A percentile compares a stretch with the other conserved stretches of the same genome.
phyloP scores from a whole-genome alignment of 495 filamentous ascomycete species.

The Daldinia loculata region DNA sequence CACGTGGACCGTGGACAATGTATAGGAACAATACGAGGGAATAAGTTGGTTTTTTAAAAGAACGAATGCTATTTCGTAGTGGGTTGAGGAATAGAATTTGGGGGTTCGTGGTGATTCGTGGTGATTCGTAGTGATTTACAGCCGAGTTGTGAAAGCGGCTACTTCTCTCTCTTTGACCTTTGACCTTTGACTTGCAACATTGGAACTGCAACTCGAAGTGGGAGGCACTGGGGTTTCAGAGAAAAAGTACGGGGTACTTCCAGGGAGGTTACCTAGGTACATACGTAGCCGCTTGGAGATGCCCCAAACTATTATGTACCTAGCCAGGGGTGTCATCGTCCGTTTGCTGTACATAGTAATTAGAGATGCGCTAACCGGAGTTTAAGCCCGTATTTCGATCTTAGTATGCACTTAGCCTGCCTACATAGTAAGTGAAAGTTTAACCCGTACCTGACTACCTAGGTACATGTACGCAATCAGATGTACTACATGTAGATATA shows the following conservation, averaged over 20 bases:
- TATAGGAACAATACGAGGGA: background rate
- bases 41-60: background rate
- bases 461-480: slow-evolving; percentile 3
- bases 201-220: slow-evolving; percentile 24
- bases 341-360: slow-evolving; percentile 19
- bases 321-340: slow-evolving; percentile 19
- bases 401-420: slow-evolving; percentile 28
- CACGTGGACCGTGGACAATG: background rate
- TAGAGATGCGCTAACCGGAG: slow-evolving; percentile 33
- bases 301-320: background rate
- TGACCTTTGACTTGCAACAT: slow-evolving; percentile 10
- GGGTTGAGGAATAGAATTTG: background rate
- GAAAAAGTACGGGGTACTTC: slow-evolving; percentile 14
- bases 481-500: background rate
- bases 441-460: slow-evolving; percentile 10
- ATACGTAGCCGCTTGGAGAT: background rate
- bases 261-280: background rate
- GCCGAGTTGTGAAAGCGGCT: background rate
- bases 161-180: background rate
- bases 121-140: background rate
- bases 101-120: background rate
- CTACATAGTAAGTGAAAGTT: slow-evolving; percentile 9
- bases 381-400: slow-evolving; percentile 20
- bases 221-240: slow-evolving; percentile 33
- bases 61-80: background rate